Base-by-base conservation (phyloP, 495 filamentous ascomycete species). In the Aspergillus sclerotiicarbonarius region DNA sequence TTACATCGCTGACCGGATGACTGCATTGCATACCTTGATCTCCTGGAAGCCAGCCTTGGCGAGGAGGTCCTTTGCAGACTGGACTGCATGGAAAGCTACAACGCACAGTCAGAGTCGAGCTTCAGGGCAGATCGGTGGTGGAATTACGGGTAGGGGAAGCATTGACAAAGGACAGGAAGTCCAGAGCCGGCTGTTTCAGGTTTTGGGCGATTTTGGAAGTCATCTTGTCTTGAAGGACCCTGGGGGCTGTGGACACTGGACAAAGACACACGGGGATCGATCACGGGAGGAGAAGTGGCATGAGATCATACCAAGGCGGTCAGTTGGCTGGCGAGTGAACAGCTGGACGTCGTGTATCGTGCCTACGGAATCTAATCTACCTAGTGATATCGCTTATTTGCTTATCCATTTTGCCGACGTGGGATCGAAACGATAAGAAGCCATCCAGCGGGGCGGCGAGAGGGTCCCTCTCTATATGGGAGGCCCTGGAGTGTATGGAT, bases 151-250 rank as follows among this genome's bases (percentile, higher is more conserved):
- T 96, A 12, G 95, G 94, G 50, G 92, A 96, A 54, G 88, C 88
- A 74, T 97, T 94, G 69, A 98, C 86, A 77, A 96, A 98, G 69
- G 89, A 88, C 64, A 97, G 71, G 67, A 98, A 96, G 72, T 92
- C 90, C 74, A 89, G 75, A 51, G 90, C 92, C 57, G 81, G 75
- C 65, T 80, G 76, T 52, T 85, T 79, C 32, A 82, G 73, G 52
- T 82, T 81, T 53, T 67, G 59, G 19, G 65, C 62, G 43, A 67
- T 43, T 49, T 61, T 75, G 39, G 82, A 80, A 44, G 84, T 78
- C 85, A 90, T 88, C 53, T 63, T 77, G 48, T 88, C 52, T 63
- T 77, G 48, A 64, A 69, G 59, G 59, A 71, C 59, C 62, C 46
- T 56, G 58, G 37, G 58, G 54, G 45, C 62, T 59, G n/a, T 32